phyloP scores from a whole-genome alignment of 805 yeast genomes.

The Allodekkera sacchari region DNA sequence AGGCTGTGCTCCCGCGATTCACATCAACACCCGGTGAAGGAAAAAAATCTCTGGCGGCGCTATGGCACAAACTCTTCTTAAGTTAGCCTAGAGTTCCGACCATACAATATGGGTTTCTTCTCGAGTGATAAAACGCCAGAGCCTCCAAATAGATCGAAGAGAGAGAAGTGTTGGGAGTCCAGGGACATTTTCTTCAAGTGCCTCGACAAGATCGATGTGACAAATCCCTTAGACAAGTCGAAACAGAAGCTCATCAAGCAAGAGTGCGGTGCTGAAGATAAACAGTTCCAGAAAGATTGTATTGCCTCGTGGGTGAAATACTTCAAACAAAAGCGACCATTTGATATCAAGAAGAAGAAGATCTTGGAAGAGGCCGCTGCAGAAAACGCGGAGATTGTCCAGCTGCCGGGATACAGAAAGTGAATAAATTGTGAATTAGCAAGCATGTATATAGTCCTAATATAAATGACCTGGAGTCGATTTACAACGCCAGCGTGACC shows the following conservation, averaged over 20 bases:
- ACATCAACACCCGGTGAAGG: too few relatives aligned
- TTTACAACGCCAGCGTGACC: neutral
- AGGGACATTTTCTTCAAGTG: constrained; percentile 76
- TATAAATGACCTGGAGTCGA: neutral
- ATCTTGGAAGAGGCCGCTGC: constrained; percentile 65
- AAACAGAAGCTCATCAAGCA: constrained; percentile 31
- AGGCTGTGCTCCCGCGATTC: too few relatives aligned
- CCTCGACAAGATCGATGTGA: constrained; percentile 56
- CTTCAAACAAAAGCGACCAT: constrained; percentile 83
- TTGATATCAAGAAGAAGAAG: constrained; percentile 60
- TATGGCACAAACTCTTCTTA: too few relatives aligned
- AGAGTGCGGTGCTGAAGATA: constrained; percentile 49
- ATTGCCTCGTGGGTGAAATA: constrained; percentile 83
- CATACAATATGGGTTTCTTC: constrained; percentile 20
- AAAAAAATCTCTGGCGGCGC: too few relatives aligned
- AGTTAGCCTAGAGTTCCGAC: too few relatives aligned
- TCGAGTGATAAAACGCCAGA: constrained; percentile 23
- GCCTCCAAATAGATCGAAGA: constrained; percentile 49
- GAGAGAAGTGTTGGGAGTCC: constrained; percentile 84
- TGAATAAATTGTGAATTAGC: constrained; percentile 2
- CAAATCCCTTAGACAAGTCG: constrained; percentile 56
- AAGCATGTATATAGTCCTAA: neutral
- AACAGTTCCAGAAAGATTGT: constrained; percentile 64
- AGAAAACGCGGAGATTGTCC: constrained; percentile 43
- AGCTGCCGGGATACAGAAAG: constrained; percentile 19